These are phyloP conservation scores for Russula abietina DNA, from an alignment of 768 basidiomycete genomes.

Conservation along the genomic window DNA sequence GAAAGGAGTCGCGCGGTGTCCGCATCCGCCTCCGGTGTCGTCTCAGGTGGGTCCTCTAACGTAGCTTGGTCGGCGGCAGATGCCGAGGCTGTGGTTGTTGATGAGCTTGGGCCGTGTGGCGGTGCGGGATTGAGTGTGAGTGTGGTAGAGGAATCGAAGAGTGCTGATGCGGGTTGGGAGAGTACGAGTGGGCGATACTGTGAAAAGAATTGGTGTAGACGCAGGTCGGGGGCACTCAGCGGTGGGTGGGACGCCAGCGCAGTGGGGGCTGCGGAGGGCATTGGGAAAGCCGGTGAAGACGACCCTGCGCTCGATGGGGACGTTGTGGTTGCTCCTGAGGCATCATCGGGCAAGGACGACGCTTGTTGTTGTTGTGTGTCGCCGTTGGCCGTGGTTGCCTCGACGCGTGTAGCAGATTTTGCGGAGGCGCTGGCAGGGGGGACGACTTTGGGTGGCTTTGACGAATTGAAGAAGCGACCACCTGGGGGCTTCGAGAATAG, in stretches of 20 bases:
- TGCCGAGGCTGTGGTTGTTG: constrained; percentile 23
- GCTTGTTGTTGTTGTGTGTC: constrained; percentile 13
- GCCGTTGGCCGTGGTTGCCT: constrained; percentile 35
- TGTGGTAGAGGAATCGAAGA: constrained; percentile 37
- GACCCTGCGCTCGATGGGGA: background rate
- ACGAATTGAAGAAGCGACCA: constrained; percentile 64
- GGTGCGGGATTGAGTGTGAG: constrained; percentile 6
- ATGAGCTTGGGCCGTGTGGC: constrained; percentile 9
- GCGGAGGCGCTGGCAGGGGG: constrained; percentile 27
- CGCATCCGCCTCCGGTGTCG: constrained; percentile 65
- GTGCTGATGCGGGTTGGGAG: constrained; percentile 50
- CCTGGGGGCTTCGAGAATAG: constrained; percentile 77
- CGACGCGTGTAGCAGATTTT: constrained; percentile 36
- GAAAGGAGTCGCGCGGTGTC: constrained; percentile 78
- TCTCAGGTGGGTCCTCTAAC: constrained; percentile 42
- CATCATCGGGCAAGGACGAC: constrained; percentile 10
- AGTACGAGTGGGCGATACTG: constrained; percentile 73
- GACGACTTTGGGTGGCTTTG: constrained; percentile 55
- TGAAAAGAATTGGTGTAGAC: constrained; percentile 80
- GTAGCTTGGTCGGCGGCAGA: constrained; percentile 18
- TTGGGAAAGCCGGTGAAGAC: background rate
- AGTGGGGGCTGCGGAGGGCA: constrained; percentile 9
- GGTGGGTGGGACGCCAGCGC: constrained; percentile 43
- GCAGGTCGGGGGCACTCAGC: constrained; percentile 62
- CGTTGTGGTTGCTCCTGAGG: background rate